Evolutionary conservation across 2,329 filamentous ascomycete genomes (phyloP).

Genomic region (Arthroderma uncinatum): DNA sequence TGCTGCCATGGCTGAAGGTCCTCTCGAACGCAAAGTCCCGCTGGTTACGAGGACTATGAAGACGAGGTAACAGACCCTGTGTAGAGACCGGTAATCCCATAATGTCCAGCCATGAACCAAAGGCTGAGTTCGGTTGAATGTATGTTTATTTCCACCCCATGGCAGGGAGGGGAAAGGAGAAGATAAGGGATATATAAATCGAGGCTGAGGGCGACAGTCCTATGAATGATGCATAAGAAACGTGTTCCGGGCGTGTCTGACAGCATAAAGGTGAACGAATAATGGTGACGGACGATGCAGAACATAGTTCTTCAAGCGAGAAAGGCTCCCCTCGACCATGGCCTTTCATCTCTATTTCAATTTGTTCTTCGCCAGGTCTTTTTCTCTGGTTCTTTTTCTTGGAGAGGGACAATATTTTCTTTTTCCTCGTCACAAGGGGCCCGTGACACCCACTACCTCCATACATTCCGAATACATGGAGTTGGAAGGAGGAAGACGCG

Average conservation of each 20-base stretch:
- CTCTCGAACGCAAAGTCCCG: constrained; percentile 3
- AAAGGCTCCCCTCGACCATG: neutral
- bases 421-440: neutral
- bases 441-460: constrained; percentile 2
- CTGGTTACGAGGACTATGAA: neutral
- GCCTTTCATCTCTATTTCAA: neutral
- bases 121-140: neutral
- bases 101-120: neutral
- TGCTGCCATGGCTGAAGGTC: constrained; percentile 7
- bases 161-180: neutral
- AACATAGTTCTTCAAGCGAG: neutral
- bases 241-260: constrained; percentile 1
- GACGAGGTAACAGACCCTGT: neutral
- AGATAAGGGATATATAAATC: neutral
- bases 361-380: neutral
- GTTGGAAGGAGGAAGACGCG: neutral
- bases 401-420: neutral
- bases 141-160: neutral
- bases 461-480: neutral
- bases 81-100: neutral
- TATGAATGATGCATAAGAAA: neutral
- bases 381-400: neutral
- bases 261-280: constrained; percentile 1
- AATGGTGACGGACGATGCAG: neutral
- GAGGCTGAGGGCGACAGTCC: neutral